Conservation (phyloP, 495 filamentous ascomycete species). For the Ramalina intermedia region DNA sequence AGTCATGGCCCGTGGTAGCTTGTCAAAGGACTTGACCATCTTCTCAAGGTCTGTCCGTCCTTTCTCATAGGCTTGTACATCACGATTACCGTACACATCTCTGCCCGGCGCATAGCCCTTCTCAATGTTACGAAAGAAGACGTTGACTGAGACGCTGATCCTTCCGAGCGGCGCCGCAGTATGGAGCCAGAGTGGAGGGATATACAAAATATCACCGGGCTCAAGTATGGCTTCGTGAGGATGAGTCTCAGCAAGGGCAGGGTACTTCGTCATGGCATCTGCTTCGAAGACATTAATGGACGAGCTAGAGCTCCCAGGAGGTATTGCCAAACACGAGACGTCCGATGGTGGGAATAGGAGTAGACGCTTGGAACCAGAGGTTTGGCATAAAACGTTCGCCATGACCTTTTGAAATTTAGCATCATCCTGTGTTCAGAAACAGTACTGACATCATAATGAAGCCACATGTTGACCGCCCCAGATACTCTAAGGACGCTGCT, state of each 20-base stretch:
- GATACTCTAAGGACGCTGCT: conserved; percentile 71
- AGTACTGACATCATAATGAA: conserved; percentile 63
- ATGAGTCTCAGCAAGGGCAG: conserved; percentile 37
- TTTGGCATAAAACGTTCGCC: conserved; percentile 79
- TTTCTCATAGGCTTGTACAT: conserved; percentile 72
- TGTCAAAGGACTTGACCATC: conserved; percentile 52
- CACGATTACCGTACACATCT: conserved; percentile 82
- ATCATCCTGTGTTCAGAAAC: background rate
- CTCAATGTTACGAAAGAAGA: conserved; percentile 65
- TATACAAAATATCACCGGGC: conserved; percentile 63
- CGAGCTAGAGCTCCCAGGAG: conserved; percentile 67
- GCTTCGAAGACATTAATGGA: conserved; percentile 51
- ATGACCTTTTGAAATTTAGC: conserved; percentile 43
- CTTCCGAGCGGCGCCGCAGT: conserved; percentile 46
- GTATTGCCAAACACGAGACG: conserved; percentile 51
- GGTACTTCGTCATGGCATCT: conserved; percentile 18
- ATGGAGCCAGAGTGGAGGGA: conserved; percentile 75
- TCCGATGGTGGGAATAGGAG: conserved; percentile 68
- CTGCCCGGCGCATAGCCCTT: conserved; percentile 56
- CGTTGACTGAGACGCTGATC: conserved; percentile 63
- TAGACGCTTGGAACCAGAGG: conserved; percentile 54
- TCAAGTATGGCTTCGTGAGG: conserved; percentile 51
- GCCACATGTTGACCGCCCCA: conserved; percentile 75
- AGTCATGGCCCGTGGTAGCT: conserved; percentile 48
- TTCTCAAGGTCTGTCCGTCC: conserved; percentile 55